Conservation (phyloP, 2,329 filamentous ascomycete species). For the Fusarium devonianum region DNA sequence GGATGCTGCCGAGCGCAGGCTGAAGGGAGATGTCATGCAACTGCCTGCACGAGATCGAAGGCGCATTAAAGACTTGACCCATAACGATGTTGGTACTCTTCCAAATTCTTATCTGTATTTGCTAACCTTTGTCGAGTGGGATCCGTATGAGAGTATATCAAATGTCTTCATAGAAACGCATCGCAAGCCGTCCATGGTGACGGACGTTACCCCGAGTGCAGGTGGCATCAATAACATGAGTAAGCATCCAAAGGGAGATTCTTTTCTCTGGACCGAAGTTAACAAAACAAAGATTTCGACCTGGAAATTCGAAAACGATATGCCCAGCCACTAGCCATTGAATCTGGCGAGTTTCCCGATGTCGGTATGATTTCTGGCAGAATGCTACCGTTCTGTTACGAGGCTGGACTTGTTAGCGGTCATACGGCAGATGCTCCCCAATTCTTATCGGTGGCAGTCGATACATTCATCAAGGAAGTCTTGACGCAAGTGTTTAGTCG, state of each 20-base stretch:
- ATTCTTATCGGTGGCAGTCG: constrained; percentile 70
- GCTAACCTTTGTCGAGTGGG: constrained; percentile 52
- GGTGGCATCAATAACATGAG: constrained; percentile 82
- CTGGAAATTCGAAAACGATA: constrained; percentile 72
- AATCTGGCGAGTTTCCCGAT: constrained; percentile 75
- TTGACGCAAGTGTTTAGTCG: constrained; percentile 69
- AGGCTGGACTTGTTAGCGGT: constrained; percentile 66
- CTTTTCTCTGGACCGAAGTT: constrained; percentile 14
- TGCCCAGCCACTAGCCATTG: constrained; percentile 68
- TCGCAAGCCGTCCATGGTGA: constrained; percentile 53
- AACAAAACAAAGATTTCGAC: constrained; percentile 62
- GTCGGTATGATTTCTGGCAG: constrained; percentile 67
- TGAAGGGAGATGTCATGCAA: constrained; percentile 76
- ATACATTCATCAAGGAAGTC: constrained; percentile 72
- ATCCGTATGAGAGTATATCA: constrained; percentile 62
- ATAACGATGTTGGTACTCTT: constrained; percentile 63
- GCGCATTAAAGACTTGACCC: constrained; percentile 69
- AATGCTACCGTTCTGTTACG: constrained; percentile 74
- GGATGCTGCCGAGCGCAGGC: constrained; percentile 69
- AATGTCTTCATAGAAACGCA: constrained; percentile 61
- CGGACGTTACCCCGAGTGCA: constrained; percentile 73
- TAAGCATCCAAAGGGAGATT: constrained; percentile 51
- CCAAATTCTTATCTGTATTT: not conserved
- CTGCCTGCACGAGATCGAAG: constrained; percentile 70
- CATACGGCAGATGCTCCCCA: constrained; percentile 67